Base-by-base conservation (phyloP, 345 rosid genomes). In the Eucalyptus globulus region DNA sequence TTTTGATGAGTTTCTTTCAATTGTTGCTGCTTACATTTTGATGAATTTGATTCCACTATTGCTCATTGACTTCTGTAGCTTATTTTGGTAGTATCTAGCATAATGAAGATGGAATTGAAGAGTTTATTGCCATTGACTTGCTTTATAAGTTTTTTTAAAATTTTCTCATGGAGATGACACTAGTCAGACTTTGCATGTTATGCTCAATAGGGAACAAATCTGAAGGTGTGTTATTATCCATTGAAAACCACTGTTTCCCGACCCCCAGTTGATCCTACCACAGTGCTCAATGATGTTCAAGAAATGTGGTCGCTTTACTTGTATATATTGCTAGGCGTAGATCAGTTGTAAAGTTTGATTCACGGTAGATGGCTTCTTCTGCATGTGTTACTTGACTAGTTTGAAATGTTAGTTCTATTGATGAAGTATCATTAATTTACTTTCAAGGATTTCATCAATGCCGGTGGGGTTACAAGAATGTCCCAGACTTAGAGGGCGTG, bases 371-470 rank as follows among this genome's bases (percentile, higher is more conserved):
- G 67, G 67, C 67, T 26, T 60, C 67, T 60, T 60, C 31, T 60
- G 16, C 67, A 60, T 13, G n/a, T 27, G 29, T 26, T 26, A 60
- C 67, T 60, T 27, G 15, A 60, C 67, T 26, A 26, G 67, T 60
- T 60, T 60, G 31, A 6, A 60, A 60, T 26, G 67, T 27, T 19
- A 26, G 31, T 26, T 60, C 67, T 26, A 60, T 29, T 60, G 27
- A 56, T 56, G 2, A 56, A 2, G 27, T 56, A 56, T 56, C 62
- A 21, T 22, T 24, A 10, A 56, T 40, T 49, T 49, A 53, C 53
- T 50, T 88, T 88, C 87, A 24, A 95, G 98, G 98, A 43, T 96
- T 96, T 86, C 98, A 96, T 80, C 97, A 96, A 50, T 96, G 97
- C 87, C 90, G 94, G 86, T 94, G 91, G 49, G 98, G 97, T 11